Base-by-base conservation (phyloP, 768 basidiomycete genomes). In the Chalciporus sphaerocephalus region DNA sequence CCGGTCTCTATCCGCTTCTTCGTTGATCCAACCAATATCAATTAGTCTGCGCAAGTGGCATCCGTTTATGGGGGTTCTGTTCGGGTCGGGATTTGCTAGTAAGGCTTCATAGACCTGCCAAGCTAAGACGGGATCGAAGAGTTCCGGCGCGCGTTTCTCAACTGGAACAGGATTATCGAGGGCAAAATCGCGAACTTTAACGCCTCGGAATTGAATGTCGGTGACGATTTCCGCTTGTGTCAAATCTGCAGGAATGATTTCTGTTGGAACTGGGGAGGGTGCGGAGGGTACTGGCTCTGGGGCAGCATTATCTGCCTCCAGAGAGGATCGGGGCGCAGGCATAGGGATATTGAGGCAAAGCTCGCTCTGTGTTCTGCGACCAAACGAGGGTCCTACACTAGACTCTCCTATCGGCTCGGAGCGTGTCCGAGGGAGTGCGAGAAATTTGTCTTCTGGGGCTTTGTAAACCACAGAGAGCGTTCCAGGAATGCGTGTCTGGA, bases 111-210 rank as follows among this genome's bases (percentile, higher is more conserved):
- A 65, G n/a, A 58, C 46, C 28, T 65, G 52, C 63, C 63, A 65
- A 16, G 48, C 54, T 37, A 60, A 51, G 27, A 67, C 42, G 11
- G 64, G 65, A 24, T 65, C 64, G 38, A 67, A 65, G 20, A 65
- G 46, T 38, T 65, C 64, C 1, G 51, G 49, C 6, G 64, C 56
- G 24, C 38, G 34, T 22, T 55, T 38, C 9, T 52, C 48, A 21
- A 38, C n/a, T 2, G 62, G 55, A 5, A 50, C 8, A 2, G 45
- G 18, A 9, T 35, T 20, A 47, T 65, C 65, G 18, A 55, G 48
- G 11, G 54, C 62, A 44, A 67, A 65, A 50, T 65, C 64, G 63
- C 65, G 53, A 32, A 65, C 60, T 52, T 55, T 65, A 40, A 62
- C 50, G 22, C 65, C 64, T 9, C 40, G 53, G 23, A 47, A 48